Conservation (phyloP, 495 filamentous ascomycete species). For the Pseudomonodictys pantanalensis region DNA sequence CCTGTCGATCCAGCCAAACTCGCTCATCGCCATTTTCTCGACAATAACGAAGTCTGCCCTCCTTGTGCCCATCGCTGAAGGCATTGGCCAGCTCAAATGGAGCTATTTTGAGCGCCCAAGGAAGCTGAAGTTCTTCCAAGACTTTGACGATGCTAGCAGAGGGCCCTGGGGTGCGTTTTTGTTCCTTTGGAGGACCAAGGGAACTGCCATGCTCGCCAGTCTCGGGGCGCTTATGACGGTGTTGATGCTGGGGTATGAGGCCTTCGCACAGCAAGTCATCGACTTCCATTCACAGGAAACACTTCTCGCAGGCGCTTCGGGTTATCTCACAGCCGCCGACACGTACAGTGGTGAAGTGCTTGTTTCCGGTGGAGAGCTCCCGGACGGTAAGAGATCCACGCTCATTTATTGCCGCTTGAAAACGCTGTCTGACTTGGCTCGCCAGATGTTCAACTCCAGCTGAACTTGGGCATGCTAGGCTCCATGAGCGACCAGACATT, state of each 20-base stretch:
- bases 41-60: constrained; percentile 8
- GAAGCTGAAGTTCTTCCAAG: neutral
- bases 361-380: too few relatives aligned
- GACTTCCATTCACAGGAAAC: neutral
- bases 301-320: neutral
- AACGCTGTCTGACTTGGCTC: too few relatives aligned
- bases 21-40: neutral
- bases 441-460: too few relatives aligned
- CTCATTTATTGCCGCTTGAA: too few relatives aligned
- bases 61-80: neutral
- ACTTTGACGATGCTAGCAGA: constrained; percentile 1
- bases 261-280: constrained; percentile 3
- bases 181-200: constrained; percentile 2
- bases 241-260: constrained; percentile 1
- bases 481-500: neutral
- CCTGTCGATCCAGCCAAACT: neutral
- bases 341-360: too few relatives aligned
- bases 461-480: neutral
- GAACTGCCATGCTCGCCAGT: neutral
- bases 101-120: neutral
- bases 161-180: constrained; percentile 3
- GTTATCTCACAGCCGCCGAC: too few relatives aligned
- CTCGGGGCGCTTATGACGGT: neutral
- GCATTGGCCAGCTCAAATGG: constrained; percentile 14
- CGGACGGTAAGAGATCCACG: neutral